These are phyloP conservation scores for Colletotrichum cereale DNA, from an alignment of 2,329 filamentous ascomycete genomes.

Conservation along the genomic window DNA sequence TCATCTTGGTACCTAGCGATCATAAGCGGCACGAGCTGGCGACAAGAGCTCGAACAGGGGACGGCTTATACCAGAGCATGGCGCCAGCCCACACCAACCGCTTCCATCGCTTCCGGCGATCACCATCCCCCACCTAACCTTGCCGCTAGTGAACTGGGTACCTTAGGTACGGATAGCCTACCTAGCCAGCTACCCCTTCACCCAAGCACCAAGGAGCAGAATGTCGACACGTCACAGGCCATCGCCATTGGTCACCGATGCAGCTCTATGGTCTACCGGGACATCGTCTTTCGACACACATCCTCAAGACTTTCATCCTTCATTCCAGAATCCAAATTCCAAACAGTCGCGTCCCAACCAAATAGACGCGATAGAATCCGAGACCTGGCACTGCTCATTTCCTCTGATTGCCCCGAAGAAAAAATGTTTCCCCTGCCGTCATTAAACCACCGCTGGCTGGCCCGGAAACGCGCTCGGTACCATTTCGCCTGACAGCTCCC, in stretches of 20 bases:
- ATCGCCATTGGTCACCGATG: conserved; percentile 6
- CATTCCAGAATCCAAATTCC: background rate
- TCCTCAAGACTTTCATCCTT: background rate
- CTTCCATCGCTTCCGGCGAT: conserved; percentile 38
- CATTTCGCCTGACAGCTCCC: conserved; percentile 38
- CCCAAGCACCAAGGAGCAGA: background rate
- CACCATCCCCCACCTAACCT: conserved; percentile 32
- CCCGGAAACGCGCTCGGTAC: conserved; percentile 38
- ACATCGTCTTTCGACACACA: background rate
- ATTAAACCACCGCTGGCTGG: conserved; percentile 36
- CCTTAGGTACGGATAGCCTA: background rate
- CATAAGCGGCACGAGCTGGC: conserved; percentile 2
- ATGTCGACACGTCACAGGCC: conserved; percentile 2
- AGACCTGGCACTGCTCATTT: conserved; percentile 25
- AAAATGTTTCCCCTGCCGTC: conserved; percentile 25
- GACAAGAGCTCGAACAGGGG: background rate
- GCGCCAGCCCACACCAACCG: conserved; percentile 18
- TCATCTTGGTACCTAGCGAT: conserved; percentile 17
- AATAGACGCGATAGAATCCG: conserved; percentile 13
- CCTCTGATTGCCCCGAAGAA: conserved; percentile 6
- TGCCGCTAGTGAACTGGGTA: background rate
- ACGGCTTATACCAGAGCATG: conserved; percentile 7
- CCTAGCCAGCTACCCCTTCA: background rate
- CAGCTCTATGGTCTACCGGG: background rate
- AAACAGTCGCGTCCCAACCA: background rate